These are phyloP conservation scores for Stephanodiscus minutulus DNA, from an alignment of 108 stramenopile genomes.

Conservation along the genomic window DNA sequence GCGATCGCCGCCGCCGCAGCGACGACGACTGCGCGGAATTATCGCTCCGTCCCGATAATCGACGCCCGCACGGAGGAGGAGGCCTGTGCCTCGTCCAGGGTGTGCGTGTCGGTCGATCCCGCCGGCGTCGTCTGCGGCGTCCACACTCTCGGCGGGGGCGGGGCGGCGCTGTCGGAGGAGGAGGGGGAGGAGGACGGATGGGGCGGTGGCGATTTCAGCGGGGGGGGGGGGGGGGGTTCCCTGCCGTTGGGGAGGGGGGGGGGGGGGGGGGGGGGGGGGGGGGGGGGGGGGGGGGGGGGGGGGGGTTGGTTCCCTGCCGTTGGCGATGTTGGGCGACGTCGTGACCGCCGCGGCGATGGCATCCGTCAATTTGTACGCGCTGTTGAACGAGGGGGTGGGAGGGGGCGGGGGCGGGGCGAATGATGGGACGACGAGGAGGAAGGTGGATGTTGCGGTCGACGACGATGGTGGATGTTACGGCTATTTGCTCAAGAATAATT, in stretches of 20 bases:
- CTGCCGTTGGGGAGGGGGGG: conserved; percentile 39
- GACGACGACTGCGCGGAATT: neutral
- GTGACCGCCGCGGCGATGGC: conserved; percentile 27
- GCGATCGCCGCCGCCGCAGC: too few species aligned
- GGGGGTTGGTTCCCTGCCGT: conserved; percentile 34
- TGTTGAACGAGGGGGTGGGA: conserved; percentile 19
- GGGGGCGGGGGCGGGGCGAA: conserved; percentile 1
- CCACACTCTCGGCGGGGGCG: conserved; percentile 53
- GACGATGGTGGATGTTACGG: conserved; percentile 30
- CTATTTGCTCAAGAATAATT: conserved; percentile 34
- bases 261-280: conserved; percentile 14
- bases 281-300: neutral
- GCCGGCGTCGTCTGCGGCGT: conserved; percentile 51
- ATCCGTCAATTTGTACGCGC: conserved; percentile 33
- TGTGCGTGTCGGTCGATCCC: conserved; percentile 65
- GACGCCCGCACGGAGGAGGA: conserved; percentile 73
- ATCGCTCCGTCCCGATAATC: conserved; percentile 48
- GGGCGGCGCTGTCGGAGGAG: conserved; percentile 17
- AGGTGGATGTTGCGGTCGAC: neutral
- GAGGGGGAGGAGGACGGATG: conserved; percentile 20
- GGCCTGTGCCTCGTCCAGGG: neutral
- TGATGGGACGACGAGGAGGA: neutral
- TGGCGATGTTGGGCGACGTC: conserved; percentile 13
- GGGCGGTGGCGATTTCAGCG: neutral
- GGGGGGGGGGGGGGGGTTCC: conserved; percentile 13